phyloP scores from a whole-genome alignment of 306 rosid genomes.

The Quercus engelmannii region DNA sequence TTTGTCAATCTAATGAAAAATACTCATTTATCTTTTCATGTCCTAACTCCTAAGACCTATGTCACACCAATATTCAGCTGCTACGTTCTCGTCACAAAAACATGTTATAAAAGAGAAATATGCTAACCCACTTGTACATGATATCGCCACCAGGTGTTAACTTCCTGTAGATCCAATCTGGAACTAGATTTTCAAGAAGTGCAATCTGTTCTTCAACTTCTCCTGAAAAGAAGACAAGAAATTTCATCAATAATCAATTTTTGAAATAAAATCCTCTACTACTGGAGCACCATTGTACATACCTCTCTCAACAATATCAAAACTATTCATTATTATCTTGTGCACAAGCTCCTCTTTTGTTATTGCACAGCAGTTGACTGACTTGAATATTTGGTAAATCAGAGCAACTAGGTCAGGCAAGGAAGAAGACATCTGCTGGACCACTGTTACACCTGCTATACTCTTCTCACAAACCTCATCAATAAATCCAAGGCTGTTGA shows the following conservation, averaged over 20 bases:
- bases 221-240: conserved; percentile 33
- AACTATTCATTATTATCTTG: conserved; percentile 53
- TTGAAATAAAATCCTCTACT: conserved; percentile 10
- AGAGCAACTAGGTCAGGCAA: conserved; percentile 50
- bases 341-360: conserved; percentile 76
- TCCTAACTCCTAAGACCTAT: neutral
- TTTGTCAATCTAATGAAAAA: neutral
- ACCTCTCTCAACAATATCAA: conserved; percentile 58
- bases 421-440: conserved; percentile 17
- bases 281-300: conserved; percentile 19
- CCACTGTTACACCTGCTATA: conserved; percentile 14
- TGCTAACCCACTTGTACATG: conserved; percentile 42
- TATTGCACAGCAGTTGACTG: conserved; percentile 45
- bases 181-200: conserved; percentile 48
- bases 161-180: conserved; percentile 61
- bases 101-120: conserved; percentile 5
- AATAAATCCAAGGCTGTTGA: conserved; percentile 19
- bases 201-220: conserved; percentile 59
- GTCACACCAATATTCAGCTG: neutral
- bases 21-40: neutral
- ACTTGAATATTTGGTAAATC: conserved; percentile 46
- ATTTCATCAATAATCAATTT: conserved; percentile 14
- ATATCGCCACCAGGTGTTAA: conserved; percentile 39
- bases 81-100: neutral
- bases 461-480: conserved; percentile 22